phyloP scores from a whole-genome alignment of 2,329 filamentous ascomycete species.

The Alternaria angustiovoidea region DNA sequence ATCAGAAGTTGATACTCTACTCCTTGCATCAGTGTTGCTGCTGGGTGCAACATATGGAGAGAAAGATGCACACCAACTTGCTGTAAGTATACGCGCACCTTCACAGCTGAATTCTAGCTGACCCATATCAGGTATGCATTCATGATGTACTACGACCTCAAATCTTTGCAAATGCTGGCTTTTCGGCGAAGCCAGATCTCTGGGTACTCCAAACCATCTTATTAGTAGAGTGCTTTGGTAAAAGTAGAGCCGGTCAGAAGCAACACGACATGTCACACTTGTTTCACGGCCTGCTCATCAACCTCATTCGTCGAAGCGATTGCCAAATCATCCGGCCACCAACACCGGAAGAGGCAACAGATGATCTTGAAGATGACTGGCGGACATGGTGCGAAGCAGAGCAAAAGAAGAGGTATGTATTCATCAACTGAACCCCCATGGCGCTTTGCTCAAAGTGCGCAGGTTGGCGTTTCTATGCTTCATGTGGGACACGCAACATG shows the following conservation, averaged over 20 bases:
- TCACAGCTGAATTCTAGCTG: not conserved
- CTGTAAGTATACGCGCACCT: slow-evolving; percentile 48
- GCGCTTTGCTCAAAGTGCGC: not conserved
- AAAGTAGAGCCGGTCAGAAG: slow-evolving; percentile 68
- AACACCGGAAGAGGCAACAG: slow-evolving; percentile 43
- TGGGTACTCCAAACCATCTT: slow-evolving; percentile 70
- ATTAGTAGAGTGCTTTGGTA: slow-evolving; percentile 70
- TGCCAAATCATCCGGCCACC: slow-evolving; percentile 58
- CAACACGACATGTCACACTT: slow-evolving; percentile 71
- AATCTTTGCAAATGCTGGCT: slow-evolving; percentile 66
- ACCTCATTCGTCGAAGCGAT: slow-evolving; percentile 62
- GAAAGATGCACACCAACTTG: slow-evolving; percentile 66
- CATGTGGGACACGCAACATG: slow-evolving; percentile 72
- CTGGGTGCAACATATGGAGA: slow-evolving; percentile 69
- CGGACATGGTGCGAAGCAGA: slow-evolving; percentile 63
- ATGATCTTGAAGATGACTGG: slow-evolving; percentile 60
- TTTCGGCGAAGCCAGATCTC: slow-evolving; percentile 65
- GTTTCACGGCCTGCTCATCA: slow-evolving; percentile 65
- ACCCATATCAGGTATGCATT: slow-evolving; percentile 59
- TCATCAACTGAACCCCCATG: not conserved
- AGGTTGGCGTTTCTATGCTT: slow-evolving; percentile 68
- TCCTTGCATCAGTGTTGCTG: slow-evolving; percentile 64
- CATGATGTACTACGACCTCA: slow-evolving; percentile 67
- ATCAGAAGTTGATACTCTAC: slow-evolving; percentile 58
- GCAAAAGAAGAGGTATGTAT: slow-evolving; percentile 63